These are phyloP conservation scores for Metarhizium rileyi DNA, from an alignment of 2,329 filamentous ascomycete genomes.

Conservation along the genomic window DNA sequence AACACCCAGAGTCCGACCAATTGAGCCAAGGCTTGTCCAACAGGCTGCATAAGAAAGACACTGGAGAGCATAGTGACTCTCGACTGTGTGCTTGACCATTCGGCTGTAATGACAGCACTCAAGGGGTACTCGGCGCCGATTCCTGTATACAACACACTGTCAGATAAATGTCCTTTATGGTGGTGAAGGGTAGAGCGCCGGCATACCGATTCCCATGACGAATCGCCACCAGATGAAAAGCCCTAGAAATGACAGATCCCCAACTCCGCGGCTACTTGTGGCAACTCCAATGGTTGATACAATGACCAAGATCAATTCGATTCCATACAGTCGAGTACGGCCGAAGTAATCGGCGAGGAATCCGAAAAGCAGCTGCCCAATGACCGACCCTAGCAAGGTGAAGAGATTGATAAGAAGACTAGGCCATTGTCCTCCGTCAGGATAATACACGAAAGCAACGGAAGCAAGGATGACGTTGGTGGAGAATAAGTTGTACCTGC, in stretches of 20 bases:
- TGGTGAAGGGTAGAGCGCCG: not conserved
- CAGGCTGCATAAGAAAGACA: conserved; percentile 60
- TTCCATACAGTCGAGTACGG: conserved; percentile 45
- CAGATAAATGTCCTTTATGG: not conserved
- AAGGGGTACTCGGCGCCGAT: conserved; percentile 62
- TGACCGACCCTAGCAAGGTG: conserved; percentile 41
- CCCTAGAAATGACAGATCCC: conserved; percentile 39
- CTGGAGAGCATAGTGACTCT: conserved; percentile 57
- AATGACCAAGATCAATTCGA: conserved; percentile 45
- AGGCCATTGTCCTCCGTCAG: conserved; percentile 32
- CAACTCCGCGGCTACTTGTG: conserved; percentile 40
- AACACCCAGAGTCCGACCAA: conserved; percentile 47
- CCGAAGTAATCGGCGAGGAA: conserved; percentile 45
- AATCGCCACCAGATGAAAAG: conserved; percentile 46
- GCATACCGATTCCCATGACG: conserved; percentile 41
- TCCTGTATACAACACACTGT: conserved; percentile 23
- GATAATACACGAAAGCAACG: conserved; percentile 43
- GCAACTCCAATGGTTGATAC: conserved; percentile 47
- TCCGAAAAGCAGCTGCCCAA: conserved; percentile 43
- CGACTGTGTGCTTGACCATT: conserved; percentile 54
- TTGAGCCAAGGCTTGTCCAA: conserved; percentile 57
- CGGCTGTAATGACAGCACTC: conserved; percentile 56
- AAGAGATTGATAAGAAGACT: conserved; percentile 41
- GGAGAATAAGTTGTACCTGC: conserved; percentile 44
- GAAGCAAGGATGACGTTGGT: conserved; percentile 45